Evolutionary conservation across 768 basidiomycete genomes (phyloP), one percentile per base, ranked within the genome.

Genomic region (Auricularia sp.): DNA sequence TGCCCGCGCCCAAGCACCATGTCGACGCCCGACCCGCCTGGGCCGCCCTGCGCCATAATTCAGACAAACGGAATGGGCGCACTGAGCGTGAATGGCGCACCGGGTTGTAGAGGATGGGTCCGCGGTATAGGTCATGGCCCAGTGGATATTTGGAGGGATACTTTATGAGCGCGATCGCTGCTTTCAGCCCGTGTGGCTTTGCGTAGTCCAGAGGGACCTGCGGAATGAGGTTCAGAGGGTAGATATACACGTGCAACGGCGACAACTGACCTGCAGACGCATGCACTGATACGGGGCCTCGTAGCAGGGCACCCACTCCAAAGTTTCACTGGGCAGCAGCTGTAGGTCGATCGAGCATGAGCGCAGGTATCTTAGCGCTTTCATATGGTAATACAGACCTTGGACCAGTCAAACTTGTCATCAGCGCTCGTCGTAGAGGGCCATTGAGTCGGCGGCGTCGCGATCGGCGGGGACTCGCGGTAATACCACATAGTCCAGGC

Each of bases 151-250:
- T 64, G 10, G 81, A 75, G 2, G 78, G 78, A 37, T 76, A 72
- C n/a, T 79, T 75, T 18, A 77, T 74, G 8, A 82, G 65, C 0
- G 81, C 82, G 34, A 82, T 78, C 29, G 71, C 70, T 1, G 78
- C 80, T 62, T 74, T 72, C n/a, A 67, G 72, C 8, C 77, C 77
- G 16, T 69, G 47, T 2, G 79, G 77, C 4, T 79, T 72, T 1
- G 76, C 76, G 62, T 83, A 78, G 65, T 82, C 76, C 37, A 82
- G 69, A 24, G 81, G 81, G 14, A 81, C 80, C 81, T 82, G 37
- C 13, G 16, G 59, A 18, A 2, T 13, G 58, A 3, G 21, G 3
- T 8, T 35, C n/a, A 1, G 29, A 14, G 2, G 18, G 7, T 16
- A 16, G 3, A 54, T n/a, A 14, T 24, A 65, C 21, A 44, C 24